Base-by-base conservation (phyloP, 2,329 filamentous ascomycete genomes). In the Clonostachys byssicola region DNA sequence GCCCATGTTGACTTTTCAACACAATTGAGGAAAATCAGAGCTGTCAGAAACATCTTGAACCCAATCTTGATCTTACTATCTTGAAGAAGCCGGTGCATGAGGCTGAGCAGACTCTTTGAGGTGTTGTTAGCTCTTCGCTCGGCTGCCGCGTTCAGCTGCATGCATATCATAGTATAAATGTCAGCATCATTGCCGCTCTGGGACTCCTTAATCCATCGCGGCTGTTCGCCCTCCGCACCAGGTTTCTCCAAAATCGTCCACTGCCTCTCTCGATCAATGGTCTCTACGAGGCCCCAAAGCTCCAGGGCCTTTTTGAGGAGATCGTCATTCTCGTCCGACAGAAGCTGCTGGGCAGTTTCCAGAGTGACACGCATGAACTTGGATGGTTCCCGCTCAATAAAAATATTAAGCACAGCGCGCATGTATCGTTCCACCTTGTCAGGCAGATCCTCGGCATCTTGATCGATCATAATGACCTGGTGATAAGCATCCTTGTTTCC, bases 1-100 rank as follows among this genome's bases (percentile, higher is more conserved):
- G 80, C 77, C 83, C 82, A 86, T 0, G 81, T 85, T 0, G 80
- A 81, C 64, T 85, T 86, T 58, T 86, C 83, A 13, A 85, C 71
- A 53, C 80, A 84, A 56, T 83, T 84, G 43, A 86, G 73, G 51
- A 85, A 77, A 46, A 86, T 77, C 47, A 86, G 62, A 4, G 79
- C 75, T 4, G 81, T 76, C 18, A 85, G 73, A 55, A 82, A 85
- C 63, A 83, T 78, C 53, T 75, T 75, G 56, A 83, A 83, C 34
- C 76, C 77, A 46, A 81, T 72, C 54, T 75, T 79, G 47, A 72
- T 74, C 56, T 82, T 81, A 62, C 78, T 80, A 56, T 83, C 80
- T 49, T 83, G 76, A 34, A 86, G 67, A 36, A 76, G 71, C 14
- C 80, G 74, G 60, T 85, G 81, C 62, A 86, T 80, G 39, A 77